Conservation (phyloP, 805 yeast species). For the Candida argentea region DNA sequence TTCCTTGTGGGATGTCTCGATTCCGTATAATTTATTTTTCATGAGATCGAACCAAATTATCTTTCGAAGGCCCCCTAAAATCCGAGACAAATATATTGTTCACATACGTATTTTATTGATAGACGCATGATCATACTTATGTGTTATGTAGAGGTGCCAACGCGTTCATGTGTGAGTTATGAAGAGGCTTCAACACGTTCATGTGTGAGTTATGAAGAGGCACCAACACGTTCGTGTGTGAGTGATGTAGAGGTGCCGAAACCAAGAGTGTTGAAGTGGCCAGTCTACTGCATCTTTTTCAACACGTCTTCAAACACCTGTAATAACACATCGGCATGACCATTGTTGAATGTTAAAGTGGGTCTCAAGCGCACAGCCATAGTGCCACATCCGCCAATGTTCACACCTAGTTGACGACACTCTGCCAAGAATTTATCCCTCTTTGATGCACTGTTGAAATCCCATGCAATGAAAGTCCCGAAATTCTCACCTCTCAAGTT, state of each 20-base stretch:
- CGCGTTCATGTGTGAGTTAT: too few species aligned
- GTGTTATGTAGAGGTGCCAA: too few species aligned
- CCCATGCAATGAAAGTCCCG: slow-evolving; percentile 63
- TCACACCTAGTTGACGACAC: slow-evolving; percentile 45
- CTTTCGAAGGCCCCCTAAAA: too few species aligned
- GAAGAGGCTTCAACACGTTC: too few species aligned
- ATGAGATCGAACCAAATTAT: too few species aligned
- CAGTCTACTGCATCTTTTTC: slow-evolving; percentile 4
- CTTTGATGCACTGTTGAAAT: slow-evolving; percentile 29
- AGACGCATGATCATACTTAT: too few species aligned
- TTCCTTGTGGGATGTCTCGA: too few species aligned
- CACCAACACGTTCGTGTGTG: neutral
- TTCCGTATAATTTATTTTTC: too few species aligned
- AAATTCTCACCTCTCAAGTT: slow-evolving; percentile 54
- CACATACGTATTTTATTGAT: too few species aligned
- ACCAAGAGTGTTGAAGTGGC: neutral
- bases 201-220: too few species aligned
- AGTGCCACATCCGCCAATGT: slow-evolving; percentile 63
- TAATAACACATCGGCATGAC: slow-evolving; percentile 50
- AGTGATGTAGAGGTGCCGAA: neutral
- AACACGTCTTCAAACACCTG: slow-evolving; percentile 26
- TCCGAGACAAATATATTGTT: too few species aligned
- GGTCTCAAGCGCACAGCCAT: slow-evolving; percentile 54
- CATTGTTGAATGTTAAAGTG: slow-evolving; percentile 47
- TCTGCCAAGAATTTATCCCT: slow-evolving; percentile 38